phyloP scores from a whole-genome alignment of 371 early-diverging fungal genomes.

The Amoeboaphelidium protococcarum region DNA sequence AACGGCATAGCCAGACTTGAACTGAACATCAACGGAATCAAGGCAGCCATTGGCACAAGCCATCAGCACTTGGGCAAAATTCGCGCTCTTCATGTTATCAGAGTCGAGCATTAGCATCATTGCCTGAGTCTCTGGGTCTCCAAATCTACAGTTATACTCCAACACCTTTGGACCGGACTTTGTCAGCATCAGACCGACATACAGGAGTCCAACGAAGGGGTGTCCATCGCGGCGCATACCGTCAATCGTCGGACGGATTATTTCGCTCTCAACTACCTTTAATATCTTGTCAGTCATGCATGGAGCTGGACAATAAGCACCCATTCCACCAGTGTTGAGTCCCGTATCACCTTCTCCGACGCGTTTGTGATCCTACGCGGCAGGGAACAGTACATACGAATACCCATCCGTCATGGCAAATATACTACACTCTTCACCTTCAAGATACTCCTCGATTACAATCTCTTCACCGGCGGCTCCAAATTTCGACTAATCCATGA shows the following conservation, averaged over 20 bases:
- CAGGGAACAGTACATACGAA: slow-evolving; percentile 56
- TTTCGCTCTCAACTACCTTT: slow-evolving; percentile 34
- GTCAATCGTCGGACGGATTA: slow-evolving; percentile 69
- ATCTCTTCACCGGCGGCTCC: slow-evolving; percentile 72
- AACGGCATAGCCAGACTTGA: slow-evolving; percentile 45
- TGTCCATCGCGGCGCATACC: slow-evolving; percentile 78
- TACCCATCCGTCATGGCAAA: slow-evolving; percentile 88
- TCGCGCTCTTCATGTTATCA: slow-evolving; percentile 22
- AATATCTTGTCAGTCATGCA: slow-evolving; percentile 42
- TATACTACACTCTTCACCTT: slow-evolving; percentile 71
- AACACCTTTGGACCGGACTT: slow-evolving; percentile 62
- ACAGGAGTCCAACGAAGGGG: slow-evolving; percentile 90
- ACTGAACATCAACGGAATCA: slow-evolving; percentile 49
- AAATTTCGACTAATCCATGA: slow-evolving; percentile 70
- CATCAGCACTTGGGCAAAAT: slow-evolving; percentile 61
- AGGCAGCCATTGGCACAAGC: slow-evolving; percentile 67
- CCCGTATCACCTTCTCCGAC: slow-evolving; percentile 73
- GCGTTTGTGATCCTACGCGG: slow-evolving; percentile 93
- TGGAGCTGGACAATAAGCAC: slow-evolving; percentile 86
- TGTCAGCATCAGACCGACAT: slow-evolving; percentile 88
- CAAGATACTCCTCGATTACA: slow-evolving; percentile 78
- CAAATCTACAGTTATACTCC: slow-evolving; percentile 90
- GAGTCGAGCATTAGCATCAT: slow-evolving; percentile 67
- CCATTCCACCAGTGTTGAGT: slow-evolving; percentile 96
- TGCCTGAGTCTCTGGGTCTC: slow-evolving; percentile 91